Evolutionary conservation across 345 rosid genomes (phyloP).

Genomic region (Orychophragmus violaceus): DNA sequence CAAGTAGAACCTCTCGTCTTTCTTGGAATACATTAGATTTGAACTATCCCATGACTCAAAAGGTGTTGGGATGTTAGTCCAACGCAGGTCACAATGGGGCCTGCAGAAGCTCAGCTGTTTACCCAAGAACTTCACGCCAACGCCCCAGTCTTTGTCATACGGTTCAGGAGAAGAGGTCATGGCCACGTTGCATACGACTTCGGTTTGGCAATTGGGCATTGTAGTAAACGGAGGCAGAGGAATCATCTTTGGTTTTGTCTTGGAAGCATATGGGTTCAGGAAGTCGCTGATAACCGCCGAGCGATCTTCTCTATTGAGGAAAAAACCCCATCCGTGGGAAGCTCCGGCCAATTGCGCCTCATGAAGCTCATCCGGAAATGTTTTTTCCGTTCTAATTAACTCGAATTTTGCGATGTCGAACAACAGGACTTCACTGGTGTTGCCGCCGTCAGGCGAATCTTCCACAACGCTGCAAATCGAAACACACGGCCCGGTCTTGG

Average conservation of each 20-base stretch:
- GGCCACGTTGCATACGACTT: conserved; percentile 1
- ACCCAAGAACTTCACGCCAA: conserved; percentile 8
- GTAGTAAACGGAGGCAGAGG: not conserved
- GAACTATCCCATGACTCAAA: not conserved
- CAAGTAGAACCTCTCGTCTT: not conserved
- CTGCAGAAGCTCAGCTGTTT: conserved; percentile 3
- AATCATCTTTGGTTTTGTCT: not conserved
- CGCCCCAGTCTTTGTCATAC: not conserved
- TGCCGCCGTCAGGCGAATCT: not conserved
- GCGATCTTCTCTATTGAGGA: not conserved
- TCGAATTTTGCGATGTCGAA: not conserved
- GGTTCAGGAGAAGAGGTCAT: conserved; percentile 14
- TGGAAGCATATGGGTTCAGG: not conserved
- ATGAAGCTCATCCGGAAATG: not conserved
- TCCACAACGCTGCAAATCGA: not conserved
- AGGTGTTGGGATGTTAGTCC: not conserved
- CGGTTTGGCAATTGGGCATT: not conserved
- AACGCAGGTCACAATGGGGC: conserved; percentile 4
- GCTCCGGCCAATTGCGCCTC: not conserved
- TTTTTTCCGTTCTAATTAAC: not conserved
- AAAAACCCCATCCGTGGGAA: not conserved
- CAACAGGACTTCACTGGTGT: not conserved
- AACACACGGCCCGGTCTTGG: too few species aligned
- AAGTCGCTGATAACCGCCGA: not conserved
- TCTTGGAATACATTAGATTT: not conserved